Conservation (phyloP, 495 filamentous ascomycete species). For the Aspergillus nidulans region DNA sequence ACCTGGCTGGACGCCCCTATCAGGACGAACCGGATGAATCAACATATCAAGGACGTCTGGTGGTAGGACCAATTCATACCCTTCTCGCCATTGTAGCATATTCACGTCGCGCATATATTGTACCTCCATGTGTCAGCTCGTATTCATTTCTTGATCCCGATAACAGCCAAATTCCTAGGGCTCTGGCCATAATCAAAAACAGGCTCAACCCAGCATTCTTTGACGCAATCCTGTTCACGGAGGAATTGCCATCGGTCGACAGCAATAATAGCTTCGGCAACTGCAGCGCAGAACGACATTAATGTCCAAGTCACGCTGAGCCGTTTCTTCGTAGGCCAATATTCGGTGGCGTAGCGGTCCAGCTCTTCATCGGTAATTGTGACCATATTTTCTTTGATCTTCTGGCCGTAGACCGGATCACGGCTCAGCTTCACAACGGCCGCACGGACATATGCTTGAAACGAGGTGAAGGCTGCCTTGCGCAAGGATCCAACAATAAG, state of each 20-base stretch:
- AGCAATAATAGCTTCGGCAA: slow-evolving; percentile 86
- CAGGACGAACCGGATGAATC: neutral
- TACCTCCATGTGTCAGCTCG: neutral
- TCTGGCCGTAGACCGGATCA: slow-evolving; percentile 50
- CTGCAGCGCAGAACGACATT: slow-evolving; percentile 89
- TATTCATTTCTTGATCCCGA: slow-evolving; percentile 69
- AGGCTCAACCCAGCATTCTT: slow-evolving; percentile 82
- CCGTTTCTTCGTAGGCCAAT: slow-evolving; percentile 66
- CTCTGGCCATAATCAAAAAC: slow-evolving; percentile 89
- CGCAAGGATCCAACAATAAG: slow-evolving; percentile 82
- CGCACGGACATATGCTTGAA: slow-evolving; percentile 72
- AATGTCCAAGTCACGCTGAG: slow-evolving; percentile 83
- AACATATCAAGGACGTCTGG: neutral
- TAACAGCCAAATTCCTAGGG: slow-evolving; percentile 83
- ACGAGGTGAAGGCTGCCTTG: slow-evolving; percentile 74
- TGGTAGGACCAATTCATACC: too few relatives aligned
- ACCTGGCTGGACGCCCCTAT: too few relatives aligned
- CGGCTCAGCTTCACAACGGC: slow-evolving; percentile 68
- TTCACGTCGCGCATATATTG: too few relatives aligned
- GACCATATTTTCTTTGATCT: slow-evolving; percentile 57
- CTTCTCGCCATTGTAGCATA: too few relatives aligned
- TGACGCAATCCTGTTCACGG: slow-evolving; percentile 62
- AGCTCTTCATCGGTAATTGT: slow-evolving; percentile 70
- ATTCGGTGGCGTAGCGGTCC: slow-evolving; percentile 59
- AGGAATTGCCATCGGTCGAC: slow-evolving; percentile 90